These are phyloP conservation scores for Debaryomycetaceae sp. DNA, from an alignment of 1,139 yeast species.

Conservation along the genomic window DNA sequence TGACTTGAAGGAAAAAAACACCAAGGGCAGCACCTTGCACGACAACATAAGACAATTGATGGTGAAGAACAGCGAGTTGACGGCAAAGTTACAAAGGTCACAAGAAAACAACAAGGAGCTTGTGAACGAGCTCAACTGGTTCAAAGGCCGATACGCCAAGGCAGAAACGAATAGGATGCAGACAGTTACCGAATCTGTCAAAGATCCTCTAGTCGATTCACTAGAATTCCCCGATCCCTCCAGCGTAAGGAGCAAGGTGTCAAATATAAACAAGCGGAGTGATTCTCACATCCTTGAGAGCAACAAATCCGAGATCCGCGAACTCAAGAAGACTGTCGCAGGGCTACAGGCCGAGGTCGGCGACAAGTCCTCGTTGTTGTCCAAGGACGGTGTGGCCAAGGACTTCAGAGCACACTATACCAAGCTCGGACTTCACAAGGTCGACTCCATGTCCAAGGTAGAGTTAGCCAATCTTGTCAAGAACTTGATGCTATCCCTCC, in stretches of 20 bases:
- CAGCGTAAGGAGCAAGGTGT: not conserved
- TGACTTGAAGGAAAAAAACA: slow-evolving; percentile 1
- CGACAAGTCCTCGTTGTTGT: slow-evolving; percentile 6
- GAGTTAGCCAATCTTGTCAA: slow-evolving; percentile 30
- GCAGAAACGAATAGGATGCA: not conserved
- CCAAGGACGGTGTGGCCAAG: slow-evolving; percentile 10
- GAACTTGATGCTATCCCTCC: slow-evolving; percentile 30
- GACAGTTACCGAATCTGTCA: not conserved
- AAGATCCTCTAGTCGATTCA: not conserved
- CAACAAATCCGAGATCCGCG: not conserved
- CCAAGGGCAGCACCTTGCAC: not conserved
- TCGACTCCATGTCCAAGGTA: slow-evolving; percentile 23
- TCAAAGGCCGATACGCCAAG: slow-evolving; percentile 5
- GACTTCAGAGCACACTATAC: slow-evolving; percentile 23
- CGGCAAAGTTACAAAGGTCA: slow-evolving; percentile 4
- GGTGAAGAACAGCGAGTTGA: slow-evolving; percentile 3
- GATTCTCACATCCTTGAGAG: not conserved
- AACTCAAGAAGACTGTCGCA: slow-evolving; percentile 1
- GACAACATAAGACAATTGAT: slow-evolving; percentile 4
- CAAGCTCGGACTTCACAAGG: slow-evolving; percentile 23
- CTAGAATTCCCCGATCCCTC: not conserved
- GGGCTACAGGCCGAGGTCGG: slow-evolving; percentile 9
- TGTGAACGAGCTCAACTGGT: slow-evolving; percentile 5
- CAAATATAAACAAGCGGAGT: not conserved
- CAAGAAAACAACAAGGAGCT: slow-evolving; percentile 6